Percentiles rank a stretch among this genome's conserved stretches.
Evolutionary conservation across 2,329 filamentous ascomycete genomes (phyloP).

Genomic region (Xylaria sp.): DNA sequence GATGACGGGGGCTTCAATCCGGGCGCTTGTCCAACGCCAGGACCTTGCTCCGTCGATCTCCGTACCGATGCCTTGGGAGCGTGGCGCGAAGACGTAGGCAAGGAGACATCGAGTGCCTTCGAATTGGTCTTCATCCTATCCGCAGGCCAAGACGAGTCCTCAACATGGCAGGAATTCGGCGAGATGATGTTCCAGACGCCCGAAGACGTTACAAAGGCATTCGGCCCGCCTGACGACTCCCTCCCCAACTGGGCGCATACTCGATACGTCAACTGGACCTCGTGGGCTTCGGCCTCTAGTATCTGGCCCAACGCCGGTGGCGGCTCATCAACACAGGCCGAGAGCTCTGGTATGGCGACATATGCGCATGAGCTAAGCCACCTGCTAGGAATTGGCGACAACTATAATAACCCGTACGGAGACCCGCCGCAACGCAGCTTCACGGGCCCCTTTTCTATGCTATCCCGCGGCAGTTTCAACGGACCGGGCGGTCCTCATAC

Average conservation of each 20-base stretch:
- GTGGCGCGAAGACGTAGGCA: slow-evolving; percentile 48
- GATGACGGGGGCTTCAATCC: slow-evolving; percentile 43
- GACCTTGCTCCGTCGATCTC: slow-evolving; percentile 42
- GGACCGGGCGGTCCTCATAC: slow-evolving; percentile 49
- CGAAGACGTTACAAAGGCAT: slow-evolving; percentile 44
- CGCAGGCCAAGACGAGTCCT: slow-evolving; percentile 50
- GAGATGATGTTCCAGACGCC: slow-evolving; percentile 46
- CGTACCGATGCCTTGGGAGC: slow-evolving; percentile 44
- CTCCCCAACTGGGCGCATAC: slow-evolving; percentile 45
- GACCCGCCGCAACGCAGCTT: slow-evolving; percentile 42
- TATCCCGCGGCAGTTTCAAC: slow-evolving; percentile 47
- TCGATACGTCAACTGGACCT: slow-evolving; percentile 49
- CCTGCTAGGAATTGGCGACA: slow-evolving; percentile 48
- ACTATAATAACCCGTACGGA: slow-evolving; percentile 51
- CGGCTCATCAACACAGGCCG: slow-evolving; percentile 48
- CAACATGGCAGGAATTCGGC: slow-evolving; percentile 53
- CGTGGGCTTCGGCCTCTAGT: slow-evolving; percentile 45
- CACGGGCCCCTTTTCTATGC: slow-evolving; percentile 49
- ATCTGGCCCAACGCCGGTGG: slow-evolving; percentile 51
- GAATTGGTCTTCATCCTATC: slow-evolving; percentile 51
- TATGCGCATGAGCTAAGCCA: slow-evolving; percentile 51
- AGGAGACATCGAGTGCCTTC: slow-evolving; percentile 42
- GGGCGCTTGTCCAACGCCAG: slow-evolving; percentile 40
- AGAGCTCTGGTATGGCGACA: slow-evolving; percentile 48
- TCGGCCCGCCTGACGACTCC: slow-evolving; percentile 43